Evolutionary conservation across 176 grass and related monocot genomes (phyloP), one percentile per base, ranked within the genome.

Genomic region (Raddia guianensis): DNA sequence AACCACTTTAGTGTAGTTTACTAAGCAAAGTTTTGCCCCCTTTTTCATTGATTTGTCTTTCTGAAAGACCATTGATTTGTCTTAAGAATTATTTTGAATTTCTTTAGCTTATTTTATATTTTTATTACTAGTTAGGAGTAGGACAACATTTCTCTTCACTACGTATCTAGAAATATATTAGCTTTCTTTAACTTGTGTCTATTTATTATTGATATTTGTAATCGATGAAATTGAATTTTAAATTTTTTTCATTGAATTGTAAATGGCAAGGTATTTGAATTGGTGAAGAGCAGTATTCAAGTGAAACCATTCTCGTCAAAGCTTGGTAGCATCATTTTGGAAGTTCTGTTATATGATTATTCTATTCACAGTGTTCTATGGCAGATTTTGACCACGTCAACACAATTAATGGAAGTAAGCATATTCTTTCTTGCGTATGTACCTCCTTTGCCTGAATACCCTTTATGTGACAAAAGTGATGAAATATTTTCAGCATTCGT

Each of bases 291-390:
- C 68, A 94, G 90, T 85, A 72, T 93, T 91, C 84, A 84, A 89
- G 79, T 63, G 20, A 80, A 84, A 43, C 84, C 90, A 63, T 70
- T 67, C 12, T 83, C 78, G 35, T 71, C 86, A 66, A 88, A 74
- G 70, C 86, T 94, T 68, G 80, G 90, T 57, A 75, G 67, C 79
- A 87, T 91, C 18, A 82, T 94, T 82, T 87, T 81, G 84, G 90
- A 93, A 68, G 89, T 95, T 85, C 78, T 98, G 69, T 57, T 94
- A 27, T 89, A 85, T 89, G 92, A 98, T 87, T 91, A 86, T 57
- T 94, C 95, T 55, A 65, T 94, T n/a, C 90, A 91, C 21, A 91
- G 62, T 82, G 72, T 91, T 63, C 78, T 98, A 71, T 95, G 86
- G 83, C 81, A 69, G 44, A 75, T 87, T 82, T 32, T 98, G 66